phyloP scores from a whole-genome alignment of 148 eudicot genomes.

The Agrostemma githago region DNA sequence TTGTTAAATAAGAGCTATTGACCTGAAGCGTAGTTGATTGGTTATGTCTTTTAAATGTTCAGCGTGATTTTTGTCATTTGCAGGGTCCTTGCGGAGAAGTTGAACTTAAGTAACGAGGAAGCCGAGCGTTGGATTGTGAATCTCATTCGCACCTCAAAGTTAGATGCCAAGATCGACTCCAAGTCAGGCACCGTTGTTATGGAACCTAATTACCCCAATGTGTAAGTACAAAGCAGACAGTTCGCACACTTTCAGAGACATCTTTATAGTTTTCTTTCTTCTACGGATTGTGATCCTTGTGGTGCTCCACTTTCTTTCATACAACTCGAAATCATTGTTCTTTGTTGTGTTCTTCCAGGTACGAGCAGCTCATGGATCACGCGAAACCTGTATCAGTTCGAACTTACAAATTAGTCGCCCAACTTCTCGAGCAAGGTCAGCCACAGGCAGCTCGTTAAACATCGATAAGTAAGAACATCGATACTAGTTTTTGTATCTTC shows the following conservation, averaged over 20 bases:
- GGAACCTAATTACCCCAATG: conserved; percentile 78
- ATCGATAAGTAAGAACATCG: conserved; percentile 1
- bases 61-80: conserved; percentile 14
- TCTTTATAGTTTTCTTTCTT: background rate
- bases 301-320: background rate
- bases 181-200: conserved; percentile 67
- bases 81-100: conserved; percentile 91
- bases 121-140: conserved; percentile 96
- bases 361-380: conserved; percentile 96
- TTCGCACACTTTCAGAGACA: too few relatives aligned
- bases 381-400: conserved; percentile 73
- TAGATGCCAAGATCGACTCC: conserved; percentile 86
- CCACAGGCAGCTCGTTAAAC: conserved; percentile 53
- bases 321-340: background rate
- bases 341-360: conserved; percentile 38
- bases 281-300: background rate
- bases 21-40: background rate
- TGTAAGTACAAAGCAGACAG: conserved; percentile 44
- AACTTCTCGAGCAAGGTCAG: conserved; percentile 72
- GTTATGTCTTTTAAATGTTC: background rate
- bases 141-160: conserved; percentile 82
- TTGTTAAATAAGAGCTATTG: background rate
- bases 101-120: conserved; percentile 83
- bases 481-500: conserved; percentile 1
- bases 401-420: conserved; percentile 72